Evolutionary conservation across 768 basidiomycete genomes (phyloP).

Genomic region (Psilocybe cyanescens): DNA sequence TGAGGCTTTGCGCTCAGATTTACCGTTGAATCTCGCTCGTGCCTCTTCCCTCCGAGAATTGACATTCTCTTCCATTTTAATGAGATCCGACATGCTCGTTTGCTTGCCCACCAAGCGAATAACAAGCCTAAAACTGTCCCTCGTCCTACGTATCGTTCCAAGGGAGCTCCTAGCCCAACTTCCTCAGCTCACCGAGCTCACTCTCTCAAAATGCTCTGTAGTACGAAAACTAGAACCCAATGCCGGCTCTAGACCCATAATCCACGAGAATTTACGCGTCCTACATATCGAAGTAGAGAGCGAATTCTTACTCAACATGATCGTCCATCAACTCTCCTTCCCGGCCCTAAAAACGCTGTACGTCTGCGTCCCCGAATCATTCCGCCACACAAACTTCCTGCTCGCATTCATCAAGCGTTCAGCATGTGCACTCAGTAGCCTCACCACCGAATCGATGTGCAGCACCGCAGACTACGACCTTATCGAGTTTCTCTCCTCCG

Average conservation of each 20-base stretch:
- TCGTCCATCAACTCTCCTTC: background rate
- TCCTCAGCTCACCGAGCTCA: conserved; percentile 2
- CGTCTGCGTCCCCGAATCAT: background rate
- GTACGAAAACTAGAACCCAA: background rate
- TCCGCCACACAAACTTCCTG: conserved; percentile 3
- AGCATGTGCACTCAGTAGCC: conserved; percentile 8
- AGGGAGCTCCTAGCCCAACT: background rate
- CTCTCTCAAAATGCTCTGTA: background rate
- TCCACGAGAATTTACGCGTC: background rate
- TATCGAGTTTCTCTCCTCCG: conserved; percentile 12
- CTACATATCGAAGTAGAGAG: background rate
- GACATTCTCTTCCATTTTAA: background rate
- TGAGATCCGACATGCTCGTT: background rate
- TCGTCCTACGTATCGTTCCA: background rate
- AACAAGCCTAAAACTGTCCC: background rate
- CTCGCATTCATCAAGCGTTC: conserved; percentile 16
- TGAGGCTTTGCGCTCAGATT: background rate
- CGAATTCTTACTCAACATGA: background rate
- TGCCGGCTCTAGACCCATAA: background rate
- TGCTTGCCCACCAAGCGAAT: background rate
- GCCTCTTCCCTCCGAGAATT: background rate
- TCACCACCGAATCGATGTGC: conserved; percentile 12
- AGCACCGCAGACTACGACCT: conserved; percentile 13
- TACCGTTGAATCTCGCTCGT: background rate
- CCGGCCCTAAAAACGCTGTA: background rate